phyloP scores from a whole-genome alignment of 176 grass and related monocot genomes.

The Carex parvula region DNA sequence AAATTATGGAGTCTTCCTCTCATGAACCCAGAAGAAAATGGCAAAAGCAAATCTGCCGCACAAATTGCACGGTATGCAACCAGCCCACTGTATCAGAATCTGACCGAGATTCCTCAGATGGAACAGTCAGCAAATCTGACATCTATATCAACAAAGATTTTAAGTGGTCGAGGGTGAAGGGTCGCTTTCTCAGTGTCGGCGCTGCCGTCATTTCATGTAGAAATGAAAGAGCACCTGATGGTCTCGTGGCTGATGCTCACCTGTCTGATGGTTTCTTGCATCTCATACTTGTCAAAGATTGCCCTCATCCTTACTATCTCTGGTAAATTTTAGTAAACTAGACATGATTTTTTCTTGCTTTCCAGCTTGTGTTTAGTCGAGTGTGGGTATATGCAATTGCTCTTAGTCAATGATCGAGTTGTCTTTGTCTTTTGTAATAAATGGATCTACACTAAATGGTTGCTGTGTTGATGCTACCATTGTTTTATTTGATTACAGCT shows the following conservation, averaged over 20 bases:
- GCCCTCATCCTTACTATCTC: constrained; percentile 73
- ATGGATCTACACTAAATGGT: no score
- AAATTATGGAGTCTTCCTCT: constrained; percentile 32
- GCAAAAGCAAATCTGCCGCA: constrained; percentile 43
- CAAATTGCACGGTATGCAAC: constrained; percentile 70
- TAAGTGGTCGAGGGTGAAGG: constrained; percentile 63
- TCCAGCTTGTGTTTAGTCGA: background rate
- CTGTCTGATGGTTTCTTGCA: constrained; percentile 91
- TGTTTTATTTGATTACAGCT: background rate
- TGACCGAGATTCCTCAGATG: constrained; percentile 33
- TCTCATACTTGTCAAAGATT: constrained; percentile 89
- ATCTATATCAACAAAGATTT: constrained; percentile 25
- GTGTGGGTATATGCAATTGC: background rate
- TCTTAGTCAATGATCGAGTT: background rate
- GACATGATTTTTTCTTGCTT: background rate
- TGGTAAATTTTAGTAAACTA: constrained; percentile 47
- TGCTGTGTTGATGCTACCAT: background rate
- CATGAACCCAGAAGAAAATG: constrained; percentile 31
- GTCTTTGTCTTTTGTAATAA: no score
- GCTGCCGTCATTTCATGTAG: constrained; percentile 88
- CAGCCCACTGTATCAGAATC: constrained; percentile 30
- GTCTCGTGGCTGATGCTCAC: constrained; percentile 85
- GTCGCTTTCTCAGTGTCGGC: constrained; percentile 75
- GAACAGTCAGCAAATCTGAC: constrained; percentile 5
- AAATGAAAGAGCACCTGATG: constrained; percentile 90